A percentile compares a stretch with the other conserved stretches of the same genome.
Evolutionary conservation across 371 early-diverging fungal species (phyloP).

Genomic region (Mortierella sp.): DNA sequence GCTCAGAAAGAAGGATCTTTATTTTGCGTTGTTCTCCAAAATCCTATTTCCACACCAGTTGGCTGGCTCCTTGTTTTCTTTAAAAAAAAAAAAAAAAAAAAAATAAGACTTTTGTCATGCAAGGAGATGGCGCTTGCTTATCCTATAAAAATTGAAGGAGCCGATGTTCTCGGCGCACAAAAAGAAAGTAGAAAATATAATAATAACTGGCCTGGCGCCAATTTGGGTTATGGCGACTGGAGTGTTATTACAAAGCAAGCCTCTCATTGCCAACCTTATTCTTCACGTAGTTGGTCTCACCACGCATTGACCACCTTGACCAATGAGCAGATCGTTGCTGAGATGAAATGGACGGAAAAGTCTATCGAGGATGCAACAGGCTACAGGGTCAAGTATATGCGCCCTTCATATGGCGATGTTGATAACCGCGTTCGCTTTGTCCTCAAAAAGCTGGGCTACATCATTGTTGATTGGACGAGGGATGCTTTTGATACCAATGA

Average conservation of each 20-base stretch:
- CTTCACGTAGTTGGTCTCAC: conserved; percentile 75
- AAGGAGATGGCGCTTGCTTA: not conserved
- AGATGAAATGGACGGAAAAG: conserved; percentile 75
- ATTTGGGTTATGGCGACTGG: not conserved
- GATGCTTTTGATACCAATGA: conserved; percentile 54
- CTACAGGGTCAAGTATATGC: conserved; percentile 52
- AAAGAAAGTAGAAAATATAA: not conserved
- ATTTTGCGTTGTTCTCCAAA: not conserved
- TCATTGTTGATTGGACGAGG: conserved; percentile 55
- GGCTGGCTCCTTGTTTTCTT: not conserved
- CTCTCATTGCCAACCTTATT: not conserved
- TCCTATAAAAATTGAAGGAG: not conserved
- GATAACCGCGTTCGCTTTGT: conserved; percentile 75
- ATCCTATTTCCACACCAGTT: not conserved
- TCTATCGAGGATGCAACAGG: conserved; percentile 67
- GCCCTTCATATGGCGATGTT: conserved; percentile 68
- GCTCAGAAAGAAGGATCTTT: not conserved
- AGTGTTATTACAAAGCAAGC: no score
- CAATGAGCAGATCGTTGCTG: conserved; percentile 79
- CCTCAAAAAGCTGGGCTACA: conserved; percentile 65
- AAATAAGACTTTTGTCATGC: not conserved
- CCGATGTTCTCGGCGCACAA: not conserved
- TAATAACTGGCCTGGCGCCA: not conserved
- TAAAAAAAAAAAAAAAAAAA: no score
- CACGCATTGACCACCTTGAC: conserved; percentile 75